Evolutionary conservation across 441 rosid species (phyloP).

Genomic region (Pelargonium cotyledonis): DNA sequence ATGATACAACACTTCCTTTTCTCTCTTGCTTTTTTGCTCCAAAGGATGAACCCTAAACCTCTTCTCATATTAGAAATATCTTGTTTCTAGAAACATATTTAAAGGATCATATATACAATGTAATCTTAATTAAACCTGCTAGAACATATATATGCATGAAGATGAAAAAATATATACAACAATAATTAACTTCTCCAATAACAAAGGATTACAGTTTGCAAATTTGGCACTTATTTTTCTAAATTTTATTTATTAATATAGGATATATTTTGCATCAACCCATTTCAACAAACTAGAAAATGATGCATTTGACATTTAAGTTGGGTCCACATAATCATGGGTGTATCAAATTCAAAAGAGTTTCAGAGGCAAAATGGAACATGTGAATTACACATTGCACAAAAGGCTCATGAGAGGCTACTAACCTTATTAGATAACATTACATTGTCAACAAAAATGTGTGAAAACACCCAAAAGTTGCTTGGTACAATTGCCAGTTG

Average conservation of each 20-base stretch:
- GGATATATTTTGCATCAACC: background rate
- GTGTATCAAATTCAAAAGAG: background rate
- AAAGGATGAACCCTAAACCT: too few relatives aligned
- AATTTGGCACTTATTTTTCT: background rate
- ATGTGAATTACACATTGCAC: background rate
- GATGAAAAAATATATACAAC: background rate
- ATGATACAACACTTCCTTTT: slow-evolving; percentile 4
- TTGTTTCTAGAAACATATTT: too few relatives aligned
- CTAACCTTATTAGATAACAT: background rate
- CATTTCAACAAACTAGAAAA: background rate
- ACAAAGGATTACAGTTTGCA: background rate
- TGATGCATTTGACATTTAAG: background rate
- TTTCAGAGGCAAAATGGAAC: background rate
- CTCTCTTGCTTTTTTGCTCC: background rate
- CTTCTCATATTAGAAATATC: background rate
- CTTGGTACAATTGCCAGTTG: background rate
- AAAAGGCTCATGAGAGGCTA: background rate
- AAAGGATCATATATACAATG: too few relatives aligned
- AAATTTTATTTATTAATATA: background rate
- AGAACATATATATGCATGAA: too few relatives aligned
- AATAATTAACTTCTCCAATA: background rate
- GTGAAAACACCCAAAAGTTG: slow-evolving; percentile 1
- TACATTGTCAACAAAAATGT: background rate
- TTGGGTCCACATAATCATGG: background rate
- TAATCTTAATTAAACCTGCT: too few relatives aligned